These are phyloP conservation scores for Botrytis porri DNA, from an alignment of 2,329 filamentous ascomycete genomes.

Conservation along the genomic window DNA sequence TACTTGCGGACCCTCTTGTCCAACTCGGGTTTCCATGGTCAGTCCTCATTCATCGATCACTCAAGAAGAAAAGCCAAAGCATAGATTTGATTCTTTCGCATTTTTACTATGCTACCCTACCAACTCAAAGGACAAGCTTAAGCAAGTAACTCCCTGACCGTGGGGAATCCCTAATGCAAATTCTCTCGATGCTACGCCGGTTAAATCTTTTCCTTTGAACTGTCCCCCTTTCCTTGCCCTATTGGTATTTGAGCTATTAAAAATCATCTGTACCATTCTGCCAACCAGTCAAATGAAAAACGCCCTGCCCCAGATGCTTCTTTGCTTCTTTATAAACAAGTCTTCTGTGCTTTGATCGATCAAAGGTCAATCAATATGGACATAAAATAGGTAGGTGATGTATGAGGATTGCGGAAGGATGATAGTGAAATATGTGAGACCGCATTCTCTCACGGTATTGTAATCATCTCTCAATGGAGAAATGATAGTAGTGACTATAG, in stretches of 20 bases:
- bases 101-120: constrained; percentile 9
- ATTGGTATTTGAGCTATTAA: constrained; percentile 2
- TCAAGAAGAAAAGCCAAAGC: not conserved
- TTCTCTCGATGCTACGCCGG: constrained; percentile 5
- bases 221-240: not conserved
- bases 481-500: not conserved
- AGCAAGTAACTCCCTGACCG: constrained; percentile 10
- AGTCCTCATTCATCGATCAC: not conserved
- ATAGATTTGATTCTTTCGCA: constrained; percentile 4
- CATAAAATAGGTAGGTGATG: not conserved
- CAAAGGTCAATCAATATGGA: constrained; percentile 5
- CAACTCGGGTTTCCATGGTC: not conserved
- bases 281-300: constrained; percentile 10
- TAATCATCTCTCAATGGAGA: not conserved
- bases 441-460: not conserved
- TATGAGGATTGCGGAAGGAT: not conserved
- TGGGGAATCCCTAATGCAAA: constrained; percentile 14
- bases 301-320: constrained; percentile 11
- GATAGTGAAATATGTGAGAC: not conserved
- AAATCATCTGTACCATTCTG: constrained; percentile 4
- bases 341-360: constrained; percentile 5
- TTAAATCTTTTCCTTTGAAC: constrained; percentile 4
- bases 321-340: constrained; percentile 14
- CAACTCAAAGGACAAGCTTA: not conserved
- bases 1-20: not conserved